A percentile compares a stretch with the other conserved stretches of the same genome.
Evolutionary conservation across 2,329 filamentous ascomycete species (phyloP).

Genomic region (Grosmannia clavigera): DNA sequence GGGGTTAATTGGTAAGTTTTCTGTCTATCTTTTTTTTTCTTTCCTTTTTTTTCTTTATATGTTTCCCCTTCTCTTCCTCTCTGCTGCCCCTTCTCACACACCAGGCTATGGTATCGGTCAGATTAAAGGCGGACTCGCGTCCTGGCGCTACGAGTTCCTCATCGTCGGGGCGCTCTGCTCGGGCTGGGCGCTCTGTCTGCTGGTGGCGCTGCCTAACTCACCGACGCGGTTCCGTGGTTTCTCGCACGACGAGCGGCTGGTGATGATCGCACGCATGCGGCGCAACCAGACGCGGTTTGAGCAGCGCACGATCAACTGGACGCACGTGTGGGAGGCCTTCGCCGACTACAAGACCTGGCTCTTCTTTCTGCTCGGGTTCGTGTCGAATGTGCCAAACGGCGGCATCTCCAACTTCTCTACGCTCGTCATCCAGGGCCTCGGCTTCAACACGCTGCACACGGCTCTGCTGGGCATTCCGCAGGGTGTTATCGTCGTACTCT

Average conservation of each 20-base stretch:
- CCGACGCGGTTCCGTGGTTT: constrained; percentile 43
- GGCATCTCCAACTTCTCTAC: constrained; percentile 48
- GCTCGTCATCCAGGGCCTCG: constrained; percentile 47
- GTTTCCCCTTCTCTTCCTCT: neutral
- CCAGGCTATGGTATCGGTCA: constrained; percentile 47
- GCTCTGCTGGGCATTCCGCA: constrained; percentile 26
- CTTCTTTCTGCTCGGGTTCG: constrained; percentile 40
- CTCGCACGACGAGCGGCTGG: constrained; percentile 33
- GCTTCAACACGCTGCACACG: constrained; percentile 30
- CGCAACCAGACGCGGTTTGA: constrained; percentile 47
- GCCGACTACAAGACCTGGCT: constrained; percentile 46
- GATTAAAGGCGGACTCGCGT: constrained; percentile 40
- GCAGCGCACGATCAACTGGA: constrained; percentile 39
- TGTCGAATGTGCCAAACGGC: constrained; percentile 43
- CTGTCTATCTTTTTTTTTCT: neutral
- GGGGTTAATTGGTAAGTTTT: constrained; percentile 20
- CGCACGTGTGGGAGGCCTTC: constrained; percentile 43
- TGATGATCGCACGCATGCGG: constrained; percentile 41
- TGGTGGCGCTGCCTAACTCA: constrained; percentile 39
- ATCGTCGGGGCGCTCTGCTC: constrained; percentile 46
- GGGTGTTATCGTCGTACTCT: constrained; percentile 44
- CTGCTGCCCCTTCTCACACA: neutral
- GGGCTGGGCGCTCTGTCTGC: constrained; percentile 47
- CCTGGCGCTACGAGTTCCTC: constrained; percentile 59
- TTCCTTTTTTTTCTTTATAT: neutral